These are phyloP conservation scores for Xylaria hypoxylon DNA, from an alignment of 2,329 filamentous ascomycete species.

Conservation along the genomic window DNA sequence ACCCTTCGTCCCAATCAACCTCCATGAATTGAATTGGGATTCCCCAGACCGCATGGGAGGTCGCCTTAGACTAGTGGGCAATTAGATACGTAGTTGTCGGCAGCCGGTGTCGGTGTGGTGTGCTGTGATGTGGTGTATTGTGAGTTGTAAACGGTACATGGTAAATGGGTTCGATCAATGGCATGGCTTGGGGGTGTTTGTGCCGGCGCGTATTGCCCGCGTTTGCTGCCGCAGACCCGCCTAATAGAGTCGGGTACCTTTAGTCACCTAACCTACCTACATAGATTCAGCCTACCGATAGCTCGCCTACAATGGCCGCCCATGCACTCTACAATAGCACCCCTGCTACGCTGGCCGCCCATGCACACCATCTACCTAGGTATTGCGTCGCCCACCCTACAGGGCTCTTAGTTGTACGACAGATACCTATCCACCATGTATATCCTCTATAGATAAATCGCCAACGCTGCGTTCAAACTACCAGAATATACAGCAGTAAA, in stretches of 20 bases:
- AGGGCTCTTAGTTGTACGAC: too few relatives aligned
- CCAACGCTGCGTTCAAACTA: too few relatives aligned
- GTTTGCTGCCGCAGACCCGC: conserved; percentile 34
- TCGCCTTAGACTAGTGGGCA: not conserved
- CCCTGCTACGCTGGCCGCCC: too few relatives aligned
- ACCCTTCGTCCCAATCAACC: conserved; percentile 52
- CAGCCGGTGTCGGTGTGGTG: not conserved
- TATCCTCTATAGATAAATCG: too few relatives aligned
- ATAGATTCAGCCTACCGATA: too few relatives aligned
- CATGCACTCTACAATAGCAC: too few relatives aligned
- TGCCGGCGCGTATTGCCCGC: conserved; percentile 26
- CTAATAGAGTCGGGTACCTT: conserved; percentile 32
- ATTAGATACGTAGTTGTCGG: conserved; percentile 23
- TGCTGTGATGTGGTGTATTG: conserved; percentile 5
- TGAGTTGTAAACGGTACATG: not conserved
- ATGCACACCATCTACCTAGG: too few relatives aligned
- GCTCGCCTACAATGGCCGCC: too few relatives aligned
- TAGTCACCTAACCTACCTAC: too few relatives aligned
- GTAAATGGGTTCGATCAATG: not conserved
- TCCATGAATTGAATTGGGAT: conserved; percentile 46
- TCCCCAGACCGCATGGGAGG: conserved; percentile 34
- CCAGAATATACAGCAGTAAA: too few relatives aligned
- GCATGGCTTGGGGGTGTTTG: conserved; percentile 1
- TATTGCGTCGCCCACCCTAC: too few relatives aligned
- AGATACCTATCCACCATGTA: too few relatives aligned